Percentiles rank a stretch among this genome's conserved stretches.
Conservation (phyloP, 2,329 filamentous ascomycete species). For the Botrytis byssoidea region DNA sequence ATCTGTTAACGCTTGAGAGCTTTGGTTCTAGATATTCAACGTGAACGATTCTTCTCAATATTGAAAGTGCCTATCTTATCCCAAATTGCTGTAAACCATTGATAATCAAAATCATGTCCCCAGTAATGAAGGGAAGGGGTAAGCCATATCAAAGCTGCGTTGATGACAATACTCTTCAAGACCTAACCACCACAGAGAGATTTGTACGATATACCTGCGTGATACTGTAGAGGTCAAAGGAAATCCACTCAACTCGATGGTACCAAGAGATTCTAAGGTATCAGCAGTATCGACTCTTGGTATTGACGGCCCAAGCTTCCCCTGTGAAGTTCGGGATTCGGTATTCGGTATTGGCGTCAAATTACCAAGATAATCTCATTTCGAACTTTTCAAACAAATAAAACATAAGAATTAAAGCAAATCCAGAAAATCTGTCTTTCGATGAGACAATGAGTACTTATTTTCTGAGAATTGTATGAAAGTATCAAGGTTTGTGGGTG, state of each 20-base stretch:
- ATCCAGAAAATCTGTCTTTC: not conserved
- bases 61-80: not conserved
- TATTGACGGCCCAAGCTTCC: constrained; percentile 6
- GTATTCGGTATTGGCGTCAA: constrained; percentile 4
- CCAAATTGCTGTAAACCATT: not conserved
- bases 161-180: not conserved
- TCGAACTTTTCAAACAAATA: not conserved
- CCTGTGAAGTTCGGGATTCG: not conserved
- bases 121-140: not conserved
- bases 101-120: not conserved
- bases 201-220: not conserved
- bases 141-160: not conserved
- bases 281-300: not conserved
- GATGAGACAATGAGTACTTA: not conserved
- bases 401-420: not conserved
- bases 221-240: not conserved
- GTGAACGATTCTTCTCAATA: not conserved
- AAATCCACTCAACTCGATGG: not conserved
- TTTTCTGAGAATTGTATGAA: not conserved
- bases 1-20: too few species aligned
- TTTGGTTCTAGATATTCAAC: not conserved
- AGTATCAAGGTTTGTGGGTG: not conserved
- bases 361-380: not conserved
- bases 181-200: not conserved
- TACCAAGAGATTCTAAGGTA: not conserved